phyloP scores from a whole-genome alignment of 331 rosid species.

The Saraca asoca region DNA sequence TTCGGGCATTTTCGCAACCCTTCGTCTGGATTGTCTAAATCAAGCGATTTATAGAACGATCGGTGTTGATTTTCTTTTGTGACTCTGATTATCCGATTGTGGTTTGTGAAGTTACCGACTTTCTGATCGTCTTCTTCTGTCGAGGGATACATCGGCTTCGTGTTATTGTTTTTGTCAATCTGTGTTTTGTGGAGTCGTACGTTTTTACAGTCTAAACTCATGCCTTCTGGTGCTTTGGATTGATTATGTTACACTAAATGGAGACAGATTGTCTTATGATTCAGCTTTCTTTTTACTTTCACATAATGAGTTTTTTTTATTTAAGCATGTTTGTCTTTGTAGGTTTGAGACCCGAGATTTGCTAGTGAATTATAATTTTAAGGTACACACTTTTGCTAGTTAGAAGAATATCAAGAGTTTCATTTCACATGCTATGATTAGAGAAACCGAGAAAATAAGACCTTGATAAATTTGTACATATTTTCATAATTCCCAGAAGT shows the following conservation, averaged over 20 bases:
- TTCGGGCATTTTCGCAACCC: constrained; percentile 10
- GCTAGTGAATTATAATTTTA: constrained; percentile 66
- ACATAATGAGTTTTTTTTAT: constrained; percentile 56
- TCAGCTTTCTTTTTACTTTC: constrained; percentile 39
- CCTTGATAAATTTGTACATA: constrained; percentile 56
- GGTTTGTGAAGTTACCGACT: constrained; percentile 2
- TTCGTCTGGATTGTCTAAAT: constrained; percentile 41
- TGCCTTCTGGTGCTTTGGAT: constrained; percentile 33
- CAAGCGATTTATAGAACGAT: constrained; percentile 18
- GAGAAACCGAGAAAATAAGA: constrained; percentile 42
- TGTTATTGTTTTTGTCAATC: constrained; percentile 6
- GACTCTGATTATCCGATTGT: constrained; percentile 1
- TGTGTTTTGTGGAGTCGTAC: constrained; percentile 16
- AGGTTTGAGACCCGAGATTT: constrained; percentile 94
- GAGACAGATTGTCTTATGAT: constrained; percentile 29
- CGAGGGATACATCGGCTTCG: not conserved
- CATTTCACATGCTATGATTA: constrained; percentile 36
- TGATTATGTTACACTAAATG: constrained; percentile 27
- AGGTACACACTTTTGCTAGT: constrained; percentile 55
- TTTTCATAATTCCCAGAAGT: constrained; percentile 61
- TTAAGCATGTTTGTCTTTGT: constrained; percentile 68
- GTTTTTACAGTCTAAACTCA: constrained; percentile 20
- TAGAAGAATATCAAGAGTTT: constrained; percentile 20
- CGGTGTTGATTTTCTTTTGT: constrained; percentile 28
- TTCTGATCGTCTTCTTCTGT: constrained; percentile 19